Evolutionary conservation across 2,329 filamentous ascomycete genomes (phyloP), one percentile per base, ranked within the genome.

Genomic region (Neoscytalidium dimidiatum): DNA sequence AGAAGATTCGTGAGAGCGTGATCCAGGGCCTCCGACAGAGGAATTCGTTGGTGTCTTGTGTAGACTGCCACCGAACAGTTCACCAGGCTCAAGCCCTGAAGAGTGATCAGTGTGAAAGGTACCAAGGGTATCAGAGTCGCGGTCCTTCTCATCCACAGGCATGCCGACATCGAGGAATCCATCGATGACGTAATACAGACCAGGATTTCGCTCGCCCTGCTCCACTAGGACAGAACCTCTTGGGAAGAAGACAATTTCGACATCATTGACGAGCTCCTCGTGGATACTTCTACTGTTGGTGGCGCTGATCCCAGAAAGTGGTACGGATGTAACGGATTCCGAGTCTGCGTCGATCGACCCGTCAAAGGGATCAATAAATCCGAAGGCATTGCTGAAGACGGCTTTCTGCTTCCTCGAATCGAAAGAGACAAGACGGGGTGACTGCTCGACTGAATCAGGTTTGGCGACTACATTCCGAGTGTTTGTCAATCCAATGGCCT

Each of bases 181-280:
- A 75, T 99, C 95, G 57, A 99, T 91, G 3, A 99, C 94, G 77
- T 99, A 99, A 79, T 99, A 99, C 0, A 99, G 77, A 0, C 95
- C 95, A 0, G 95, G 95, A 70, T 96, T 97, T n/a, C 95, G 87
- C 76, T 99, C 95, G 9, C 95, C 94, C 79, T 98, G 94, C 73
- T 99, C 95, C 0, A 99, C 94, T 17, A 99, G 84, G 0, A 99
- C 91, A 1, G 95, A 94, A 2, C 92, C 94, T 75, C 98, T 92
- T 0, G 94, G 94, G 69, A 99, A 99, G 80, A 92, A 98, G 5
- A 99, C 95, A 69, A 99, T 97, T 74, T 99, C 95, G 2, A 98
- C 87, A 62, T 99, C 95, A 67, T 96, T 90, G 68, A 90, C 90
- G 79, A 98, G 86, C 67, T 98, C 94, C 66, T 92, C 88, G 5